These are phyloP conservation scores for Boeremia lycopersici DNA, from an alignment of 2,329 filamentous ascomycete species.

Conservation along the genomic window DNA sequence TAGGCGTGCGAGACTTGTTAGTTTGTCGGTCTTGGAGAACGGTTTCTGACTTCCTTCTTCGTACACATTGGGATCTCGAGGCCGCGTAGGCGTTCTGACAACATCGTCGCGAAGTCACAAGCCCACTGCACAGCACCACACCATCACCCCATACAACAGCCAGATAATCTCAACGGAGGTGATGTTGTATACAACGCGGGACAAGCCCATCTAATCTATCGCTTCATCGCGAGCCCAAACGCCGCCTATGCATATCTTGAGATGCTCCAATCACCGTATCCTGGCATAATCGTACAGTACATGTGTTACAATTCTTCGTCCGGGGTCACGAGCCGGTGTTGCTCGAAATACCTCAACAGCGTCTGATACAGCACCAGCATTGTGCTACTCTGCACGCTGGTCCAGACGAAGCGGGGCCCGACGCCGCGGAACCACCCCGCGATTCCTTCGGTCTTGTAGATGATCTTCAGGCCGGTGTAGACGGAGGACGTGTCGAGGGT, in stretches of 20 bases:
- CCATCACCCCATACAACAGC: too few relatives aligned
- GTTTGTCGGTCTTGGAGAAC: too few relatives aligned
- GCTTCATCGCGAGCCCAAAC: conserved; percentile 18
- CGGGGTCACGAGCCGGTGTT: conserved; percentile 49
- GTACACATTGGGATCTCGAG: too few relatives aligned
- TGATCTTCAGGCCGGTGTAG: conserved; percentile 78
- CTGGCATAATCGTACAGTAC: conserved; percentile 21
- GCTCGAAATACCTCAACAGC: conserved; percentile 76
- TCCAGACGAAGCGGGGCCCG: conserved; percentile 92
- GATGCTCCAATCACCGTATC: conserved; percentile 11
- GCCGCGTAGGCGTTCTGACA: too few relatives aligned
- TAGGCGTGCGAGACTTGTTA: too few relatives aligned
- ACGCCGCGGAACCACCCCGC: conserved; percentile 94
- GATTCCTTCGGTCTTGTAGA: conserved; percentile 88
- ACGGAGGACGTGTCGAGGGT: conserved; percentile 90
- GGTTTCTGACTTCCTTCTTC: too few relatives aligned
- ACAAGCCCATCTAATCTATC: conserved; percentile 17
- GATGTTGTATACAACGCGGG: neutral
- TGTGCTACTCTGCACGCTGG: conserved; percentile 92
- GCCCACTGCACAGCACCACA: too few relatives aligned
- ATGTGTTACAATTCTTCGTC: conserved; percentile 24
- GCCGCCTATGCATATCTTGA: conserved; percentile 24
- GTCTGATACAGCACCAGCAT: conserved; percentile 97
- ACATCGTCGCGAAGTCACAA: too few relatives aligned
- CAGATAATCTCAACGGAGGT: neutral